phyloP scores from a whole-genome alignment of 495 filamentous ascomycete species.

The Aspergillus biplanus region DNA sequence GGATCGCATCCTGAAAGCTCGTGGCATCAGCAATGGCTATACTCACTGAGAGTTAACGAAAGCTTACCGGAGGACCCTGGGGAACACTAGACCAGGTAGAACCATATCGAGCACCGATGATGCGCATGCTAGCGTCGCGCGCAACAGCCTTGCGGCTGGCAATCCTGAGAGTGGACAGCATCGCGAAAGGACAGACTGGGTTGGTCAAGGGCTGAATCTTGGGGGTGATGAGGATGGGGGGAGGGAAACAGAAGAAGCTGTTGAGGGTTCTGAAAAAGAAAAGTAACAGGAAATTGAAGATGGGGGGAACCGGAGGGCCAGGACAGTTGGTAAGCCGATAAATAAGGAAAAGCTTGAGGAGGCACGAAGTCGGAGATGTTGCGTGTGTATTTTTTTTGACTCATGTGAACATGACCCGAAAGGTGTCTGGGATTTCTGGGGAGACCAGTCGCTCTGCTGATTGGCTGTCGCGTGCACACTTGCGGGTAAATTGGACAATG shows the following conservation, averaged over 20 bases:
- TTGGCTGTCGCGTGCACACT: slow-evolving; percentile 31
- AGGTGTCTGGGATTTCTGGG: slow-evolving; percentile 31
- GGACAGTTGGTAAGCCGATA: slow-evolving; percentile 24
- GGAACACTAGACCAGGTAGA: slow-evolving; percentile 89
- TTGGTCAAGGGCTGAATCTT: slow-evolving; percentile 3
- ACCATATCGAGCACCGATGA: slow-evolving; percentile 63
- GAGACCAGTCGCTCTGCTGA: slow-evolving; percentile 25
- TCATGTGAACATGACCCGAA: slow-evolving; percentile 39
- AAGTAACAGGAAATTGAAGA: neutral
- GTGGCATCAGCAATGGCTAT: slow-evolving; percentile 36
- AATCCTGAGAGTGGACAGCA: slow-evolving; percentile 62
- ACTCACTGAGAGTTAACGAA: neutral
- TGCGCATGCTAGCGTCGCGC: slow-evolving; percentile 50
- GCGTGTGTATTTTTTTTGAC: slow-evolving; percentile 42
- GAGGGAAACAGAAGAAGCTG: slow-evolving; percentile 18
- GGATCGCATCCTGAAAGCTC: slow-evolving; percentile 67
- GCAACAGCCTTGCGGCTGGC: slow-evolving; percentile 57
- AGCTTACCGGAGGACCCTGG: slow-evolving; percentile 89
- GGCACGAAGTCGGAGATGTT: slow-evolving; percentile 34
- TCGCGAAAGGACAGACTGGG: slow-evolving; percentile 30
- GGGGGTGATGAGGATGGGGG: slow-evolving; percentile 21
- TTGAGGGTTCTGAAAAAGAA: slow-evolving; percentile 28
- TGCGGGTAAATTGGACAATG: slow-evolving; percentile 16
- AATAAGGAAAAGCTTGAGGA: slow-evolving; percentile 22
- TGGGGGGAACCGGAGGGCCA: slow-evolving; percentile 17